Percentiles rank a stretch among this genome's conserved stretches.
phyloP scores from a whole-genome alignment of 2,329 filamentous ascomycete genomes.

The Xylariaceae sp. region DNA sequence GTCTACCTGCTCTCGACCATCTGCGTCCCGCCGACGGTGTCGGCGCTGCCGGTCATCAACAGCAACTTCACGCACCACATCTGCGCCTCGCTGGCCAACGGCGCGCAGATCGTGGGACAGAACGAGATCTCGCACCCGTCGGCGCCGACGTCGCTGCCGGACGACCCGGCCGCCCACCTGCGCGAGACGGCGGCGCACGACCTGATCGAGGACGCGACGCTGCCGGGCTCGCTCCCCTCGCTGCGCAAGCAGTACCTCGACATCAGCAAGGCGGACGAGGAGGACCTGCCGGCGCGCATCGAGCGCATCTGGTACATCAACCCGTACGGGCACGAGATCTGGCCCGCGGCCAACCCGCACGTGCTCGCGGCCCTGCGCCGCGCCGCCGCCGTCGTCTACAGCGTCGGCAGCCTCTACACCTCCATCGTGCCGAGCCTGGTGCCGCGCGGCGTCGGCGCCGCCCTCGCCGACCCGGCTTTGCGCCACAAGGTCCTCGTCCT shows the following conservation, averaged over 20 bases:
- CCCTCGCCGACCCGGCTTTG: conserved; percentile 44
- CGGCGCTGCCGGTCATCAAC: conserved; percentile 88
- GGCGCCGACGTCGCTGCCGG: conserved; percentile 58
- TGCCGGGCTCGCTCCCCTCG: conserved; percentile 78
- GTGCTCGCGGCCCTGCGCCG: conserved; percentile 69
- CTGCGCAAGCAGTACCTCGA: conserved; percentile 79
- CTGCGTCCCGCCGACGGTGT: conserved; percentile 75
- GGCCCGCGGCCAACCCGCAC: conserved; percentile 79
- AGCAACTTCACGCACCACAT: conserved; percentile 97
- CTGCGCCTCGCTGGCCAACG: conserved; percentile 76
- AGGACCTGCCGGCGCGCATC: conserved; percentile 78
- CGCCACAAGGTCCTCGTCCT: conserved; percentile 79
- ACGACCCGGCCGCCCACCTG: conserved; percentile 32
- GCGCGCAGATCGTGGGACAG: conserved; percentile 81
- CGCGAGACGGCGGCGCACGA: conserved; percentile 59
- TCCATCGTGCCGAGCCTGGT: conserved; percentile 84
- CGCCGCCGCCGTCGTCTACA: conserved; percentile 78
- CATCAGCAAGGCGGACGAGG: conserved; percentile 76
- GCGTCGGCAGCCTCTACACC: conserved; percentile 92
- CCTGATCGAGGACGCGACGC: conserved; percentile 75
- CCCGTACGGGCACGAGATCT: conserved; percentile 95
- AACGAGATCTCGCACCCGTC: conserved; percentile 90
- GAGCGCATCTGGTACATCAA: conserved; percentile 95
- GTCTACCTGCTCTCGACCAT: conserved; percentile 89
- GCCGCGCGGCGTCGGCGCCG: conserved; percentile 72